Conservation (phyloP, 2,329 filamentous ascomycete genomes). For the Calonectria pseudoturangicola region DNA sequence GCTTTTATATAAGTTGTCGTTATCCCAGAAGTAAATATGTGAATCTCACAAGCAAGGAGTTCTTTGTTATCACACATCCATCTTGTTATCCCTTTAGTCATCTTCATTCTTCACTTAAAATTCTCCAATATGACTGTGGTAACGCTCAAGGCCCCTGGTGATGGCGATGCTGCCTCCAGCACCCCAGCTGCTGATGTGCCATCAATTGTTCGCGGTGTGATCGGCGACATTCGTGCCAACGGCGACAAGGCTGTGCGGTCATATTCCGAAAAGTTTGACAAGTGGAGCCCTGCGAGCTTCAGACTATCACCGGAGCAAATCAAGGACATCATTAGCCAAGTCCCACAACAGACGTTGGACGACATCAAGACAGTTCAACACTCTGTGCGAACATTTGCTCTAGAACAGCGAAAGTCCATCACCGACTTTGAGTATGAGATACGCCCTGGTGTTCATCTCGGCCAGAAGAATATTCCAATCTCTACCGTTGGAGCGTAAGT, state of each 20-base stretch:
- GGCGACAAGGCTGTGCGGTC: neutral
- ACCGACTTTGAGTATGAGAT: constrained; percentile 38
- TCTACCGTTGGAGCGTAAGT: constrained; percentile 19
- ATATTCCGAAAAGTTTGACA: constrained; percentile 66
- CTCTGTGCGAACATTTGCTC: constrained; percentile 33
- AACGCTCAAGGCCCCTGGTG: neutral
- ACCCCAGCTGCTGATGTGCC: neutral
- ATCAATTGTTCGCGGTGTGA: neutral
- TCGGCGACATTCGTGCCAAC: constrained; percentile 1
- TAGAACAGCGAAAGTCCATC: constrained; percentile 24
- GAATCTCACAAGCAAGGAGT: neutral
- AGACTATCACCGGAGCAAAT: constrained; percentile 67
- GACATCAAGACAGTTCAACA: constrained; percentile 56
- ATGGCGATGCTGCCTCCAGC: neutral
- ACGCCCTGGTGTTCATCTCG: constrained; percentile 17
- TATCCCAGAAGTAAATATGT: neutral
- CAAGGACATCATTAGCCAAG: constrained; percentile 63
- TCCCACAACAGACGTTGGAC: constrained; percentile 64
- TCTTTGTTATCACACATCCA: neutral
- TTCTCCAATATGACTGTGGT: neutral
- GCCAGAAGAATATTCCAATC: constrained; percentile 26
- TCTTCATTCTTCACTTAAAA: neutral
- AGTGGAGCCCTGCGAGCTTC: constrained; percentile 70
- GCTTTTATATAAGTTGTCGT: neutral
- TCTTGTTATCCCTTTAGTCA: neutral